Percentiles rank a stretch among this genome's conserved stretches.
phyloP scores from a whole-genome alignment of 2,329 filamentous ascomycete genomes.

The Orbilia oligospora region DNA sequence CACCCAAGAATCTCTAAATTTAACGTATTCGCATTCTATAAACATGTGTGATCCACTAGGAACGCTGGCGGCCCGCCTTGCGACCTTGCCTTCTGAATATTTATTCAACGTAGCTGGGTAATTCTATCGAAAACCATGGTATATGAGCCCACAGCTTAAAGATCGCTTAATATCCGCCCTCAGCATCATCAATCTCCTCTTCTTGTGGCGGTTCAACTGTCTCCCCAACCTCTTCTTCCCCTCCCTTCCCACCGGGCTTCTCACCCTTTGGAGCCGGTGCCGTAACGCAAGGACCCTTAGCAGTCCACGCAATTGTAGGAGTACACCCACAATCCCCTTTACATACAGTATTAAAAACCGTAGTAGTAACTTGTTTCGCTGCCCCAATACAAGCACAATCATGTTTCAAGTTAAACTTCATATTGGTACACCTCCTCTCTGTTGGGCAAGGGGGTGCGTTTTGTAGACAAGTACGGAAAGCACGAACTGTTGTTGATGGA shows the following conservation, averaged over 20 bases:
- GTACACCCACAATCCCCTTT: conserved; percentile 1
- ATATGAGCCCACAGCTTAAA: no score
- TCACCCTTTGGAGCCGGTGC: neutral
- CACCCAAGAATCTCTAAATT: no score
- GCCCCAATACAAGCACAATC: neutral
- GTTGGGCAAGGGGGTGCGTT: neutral
- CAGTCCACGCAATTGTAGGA: neutral
- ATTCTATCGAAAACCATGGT: no score
- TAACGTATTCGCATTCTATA: no score
- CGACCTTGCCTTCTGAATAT: no score
- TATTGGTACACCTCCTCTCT: neutral
- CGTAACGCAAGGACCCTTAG: neutral
- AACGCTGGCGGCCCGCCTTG: no score
- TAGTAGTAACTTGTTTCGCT: neutral
- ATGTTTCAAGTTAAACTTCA: neutral
- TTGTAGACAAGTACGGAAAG: neutral
- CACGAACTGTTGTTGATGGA: neutral
- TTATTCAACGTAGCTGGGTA: no score
- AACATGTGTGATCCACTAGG: no score
- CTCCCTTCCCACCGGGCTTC: neutral
- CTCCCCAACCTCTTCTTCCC: neutral
- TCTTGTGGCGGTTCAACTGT: neutral
- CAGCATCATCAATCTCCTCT: neutral
- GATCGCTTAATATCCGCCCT: neutral
- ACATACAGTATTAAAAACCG: neutral